Conservation (phyloP, 768 basidiomycete species). For the Mycena venus region DNA sequence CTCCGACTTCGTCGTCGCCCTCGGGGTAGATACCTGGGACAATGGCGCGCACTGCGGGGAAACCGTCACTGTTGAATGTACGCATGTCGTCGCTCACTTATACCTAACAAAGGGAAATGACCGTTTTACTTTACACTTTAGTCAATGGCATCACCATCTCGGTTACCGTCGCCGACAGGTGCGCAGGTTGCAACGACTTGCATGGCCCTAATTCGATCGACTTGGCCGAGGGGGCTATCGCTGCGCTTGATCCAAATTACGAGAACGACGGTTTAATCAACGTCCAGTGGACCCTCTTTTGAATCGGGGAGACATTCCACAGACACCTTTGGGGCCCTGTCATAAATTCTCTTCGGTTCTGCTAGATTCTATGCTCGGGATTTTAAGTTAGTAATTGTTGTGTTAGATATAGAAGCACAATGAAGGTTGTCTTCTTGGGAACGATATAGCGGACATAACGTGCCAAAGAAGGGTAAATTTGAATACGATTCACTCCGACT, state of each 20-base stretch:
- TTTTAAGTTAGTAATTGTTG: not conserved
- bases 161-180: not conserved
- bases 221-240: slow-evolving; percentile 3
- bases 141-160: not conserved
- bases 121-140: not conserved
- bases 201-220: not conserved
- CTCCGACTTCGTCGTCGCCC: not conserved
- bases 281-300: too few relatives aligned
- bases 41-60: not conserved
- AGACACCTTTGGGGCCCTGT: too few relatives aligned
- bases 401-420: not conserved
- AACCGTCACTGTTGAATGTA: not conserved
- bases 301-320: too few relatives aligned
- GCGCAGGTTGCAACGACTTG: not conserved
- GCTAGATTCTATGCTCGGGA: not conserved
- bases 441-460: too few relatives aligned
- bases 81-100: not conserved
- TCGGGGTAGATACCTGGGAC: not conserved
- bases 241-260: not conserved
- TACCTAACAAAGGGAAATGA: too few relatives aligned
- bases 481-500: not conserved
- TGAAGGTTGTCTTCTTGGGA: not conserved
- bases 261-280: not conserved
- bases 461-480: too few relatives aligned
- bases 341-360: not conserved